Conservation (phyloP, 2,329 filamentous ascomycete genomes). For the Laburnicola sp. region DNA sequence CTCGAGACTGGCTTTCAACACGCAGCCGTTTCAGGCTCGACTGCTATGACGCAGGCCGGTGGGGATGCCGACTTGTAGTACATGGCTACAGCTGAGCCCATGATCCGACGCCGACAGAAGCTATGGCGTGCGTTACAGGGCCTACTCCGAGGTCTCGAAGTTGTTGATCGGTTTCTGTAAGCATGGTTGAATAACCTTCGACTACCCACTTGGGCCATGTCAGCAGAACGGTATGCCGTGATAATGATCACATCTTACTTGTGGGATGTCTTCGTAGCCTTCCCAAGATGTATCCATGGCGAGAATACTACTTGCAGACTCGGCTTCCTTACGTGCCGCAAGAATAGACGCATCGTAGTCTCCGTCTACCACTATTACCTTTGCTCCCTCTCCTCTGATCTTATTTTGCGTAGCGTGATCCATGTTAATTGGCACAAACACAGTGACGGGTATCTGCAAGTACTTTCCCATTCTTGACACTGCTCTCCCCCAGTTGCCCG, state of each 20-base stretch:
- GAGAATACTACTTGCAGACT: constrained; percentile 53
- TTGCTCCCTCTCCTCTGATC: constrained; percentile 66
- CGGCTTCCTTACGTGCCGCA: constrained; percentile 52
- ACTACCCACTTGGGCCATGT: constrained; percentile 65
- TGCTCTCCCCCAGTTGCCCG: constrained; percentile 77
- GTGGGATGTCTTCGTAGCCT: constrained; percentile 67
- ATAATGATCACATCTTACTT: constrained; percentile 42
- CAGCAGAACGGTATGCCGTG: not conserved
- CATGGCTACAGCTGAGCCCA: constrained; percentile 69
- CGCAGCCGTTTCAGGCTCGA: constrained; percentile 69
- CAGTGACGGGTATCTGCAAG: constrained; percentile 58
- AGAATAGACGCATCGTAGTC: constrained; percentile 67
- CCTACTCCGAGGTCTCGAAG: constrained; percentile 46
- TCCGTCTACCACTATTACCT: constrained; percentile 58
- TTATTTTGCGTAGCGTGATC: constrained; percentile 55
- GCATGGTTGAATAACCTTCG: constrained; percentile 75
- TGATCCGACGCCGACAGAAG: constrained; percentile 73
- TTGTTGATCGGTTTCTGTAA: constrained; percentile 68
- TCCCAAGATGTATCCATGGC: constrained; percentile 71
- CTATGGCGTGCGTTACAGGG: constrained; percentile 58
- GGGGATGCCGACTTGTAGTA: constrained; percentile 60
- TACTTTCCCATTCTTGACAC: constrained; percentile 68
- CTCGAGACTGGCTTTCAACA: constrained; percentile 58
- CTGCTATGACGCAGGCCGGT: constrained; percentile 59
- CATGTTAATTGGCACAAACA: constrained; percentile 67